Conservation (phyloP, 768 basidiomycete genomes). For the Kwoniella mangroviensis region DNA sequence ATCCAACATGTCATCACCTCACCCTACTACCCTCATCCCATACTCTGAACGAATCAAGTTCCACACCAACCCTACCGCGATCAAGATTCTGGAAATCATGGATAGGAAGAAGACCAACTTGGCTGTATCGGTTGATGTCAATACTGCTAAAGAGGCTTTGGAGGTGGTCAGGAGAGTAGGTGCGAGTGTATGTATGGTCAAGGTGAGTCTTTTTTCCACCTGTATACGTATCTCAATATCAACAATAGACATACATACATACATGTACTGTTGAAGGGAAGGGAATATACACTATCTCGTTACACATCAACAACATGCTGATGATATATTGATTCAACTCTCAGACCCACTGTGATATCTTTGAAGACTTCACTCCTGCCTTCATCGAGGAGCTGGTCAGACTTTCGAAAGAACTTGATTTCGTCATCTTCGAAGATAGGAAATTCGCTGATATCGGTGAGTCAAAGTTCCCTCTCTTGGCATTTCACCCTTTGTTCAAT, state of each 20-base stretch:
- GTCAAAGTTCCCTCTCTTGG: conserved; percentile 32
- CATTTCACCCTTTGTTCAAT: background rate
- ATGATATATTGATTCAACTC: background rate
- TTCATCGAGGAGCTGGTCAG: conserved; percentile 72
- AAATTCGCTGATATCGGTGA: conserved; percentile 98
- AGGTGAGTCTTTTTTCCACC: conserved; percentile 62
- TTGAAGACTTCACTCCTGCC: conserved; percentile 82
- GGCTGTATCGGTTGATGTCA: conserved; percentile 94
- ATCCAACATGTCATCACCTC: conserved; percentile 18
- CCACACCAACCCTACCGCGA: conserved; percentile 73
- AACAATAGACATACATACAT: too few species aligned
- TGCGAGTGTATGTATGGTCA: conserved; percentile 88
- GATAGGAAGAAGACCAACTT: conserved; percentile 88
- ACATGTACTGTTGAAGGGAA: too few species aligned
- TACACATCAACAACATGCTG: background rate
- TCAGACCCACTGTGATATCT: conserved; percentile 94
- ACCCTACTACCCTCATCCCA: conserved; percentile 47
- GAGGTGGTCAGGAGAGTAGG: conserved; percentile 86
- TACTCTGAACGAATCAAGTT: conserved; percentile 47
- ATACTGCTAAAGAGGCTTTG: conserved; percentile 75
- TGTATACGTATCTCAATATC: too few species aligned
- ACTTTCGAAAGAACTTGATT: conserved; percentile 80
- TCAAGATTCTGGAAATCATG: conserved; percentile 76
- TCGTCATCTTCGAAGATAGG: conserved; percentile 95
- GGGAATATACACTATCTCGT: too few species aligned